Evolutionary conservation across 306 rosid genomes (phyloP), one percentile per base, ranked within the genome.

Genomic region (Malus sieversii): DNA sequence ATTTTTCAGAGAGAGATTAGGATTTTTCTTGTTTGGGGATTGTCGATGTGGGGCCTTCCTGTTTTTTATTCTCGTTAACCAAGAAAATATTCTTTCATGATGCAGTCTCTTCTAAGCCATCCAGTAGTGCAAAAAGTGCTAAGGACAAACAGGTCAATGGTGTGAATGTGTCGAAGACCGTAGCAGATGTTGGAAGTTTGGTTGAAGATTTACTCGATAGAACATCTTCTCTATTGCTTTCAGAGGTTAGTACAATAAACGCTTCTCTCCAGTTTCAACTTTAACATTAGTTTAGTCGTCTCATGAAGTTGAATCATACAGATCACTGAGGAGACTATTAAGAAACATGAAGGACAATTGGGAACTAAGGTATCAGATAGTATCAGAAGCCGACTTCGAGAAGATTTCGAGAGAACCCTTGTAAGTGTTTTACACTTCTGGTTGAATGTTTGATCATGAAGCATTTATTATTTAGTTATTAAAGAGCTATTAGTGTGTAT

Each of bases 191-290:
- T 75, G 93, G 86, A 63, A 83, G 89, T 77, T 85, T 87, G 77
- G 93, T 90, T 8, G 92, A 92, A 73, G 91, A 85, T 76, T 90
- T 96, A 81, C 84, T 96, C 81, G 78, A 87, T 2, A 90, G 82
- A 87, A 89, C 97, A 69, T 87, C 97, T 13, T 70, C 87, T 1
- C 46, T 92, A 65, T 82, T 92, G 80, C 85, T 89, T 75, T 83
- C 93, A 67, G 91, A 95, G 99, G 99, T 89, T 81, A 73, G 66
- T 16, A 18, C 25, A 46, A 70, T 20, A 46, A 18, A 15, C 53
- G 38, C 19, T 82, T 82, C 74, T 48, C 64, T 48, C 61, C 35
- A 25, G 10, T 71, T 77, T 55, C 44, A 13, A 72, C 64, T 53
- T 75, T 55, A n/a, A 30, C 44, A 22, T 10, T 51, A 29, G 33